Evolutionary conservation across 1,284 basidiomycete genomes (phyloP).

Genomic region (Ganoderma sinense): DNA sequence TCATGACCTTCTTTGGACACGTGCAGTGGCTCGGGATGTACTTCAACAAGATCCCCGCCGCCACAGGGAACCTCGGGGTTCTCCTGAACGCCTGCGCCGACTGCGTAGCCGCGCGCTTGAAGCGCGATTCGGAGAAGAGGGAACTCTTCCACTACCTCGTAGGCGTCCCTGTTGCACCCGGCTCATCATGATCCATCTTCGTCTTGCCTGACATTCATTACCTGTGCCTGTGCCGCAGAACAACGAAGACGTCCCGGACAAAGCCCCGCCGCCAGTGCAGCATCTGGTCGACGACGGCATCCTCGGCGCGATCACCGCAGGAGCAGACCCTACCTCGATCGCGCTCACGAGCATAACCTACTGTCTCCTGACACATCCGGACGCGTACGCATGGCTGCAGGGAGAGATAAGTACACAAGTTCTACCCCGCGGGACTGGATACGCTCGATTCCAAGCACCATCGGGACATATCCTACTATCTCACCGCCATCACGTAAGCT

Average conservation of each 20-base stretch:
- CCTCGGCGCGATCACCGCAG: slow-evolving; percentile 35
- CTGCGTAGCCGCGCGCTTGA: slow-evolving; percentile 13
- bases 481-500: slow-evolving; percentile 32
- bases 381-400: slow-evolving; percentile 31
- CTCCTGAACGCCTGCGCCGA: slow-evolving; percentile 14
- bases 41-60: slow-evolving; percentile 5
- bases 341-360: slow-evolving; percentile 34
- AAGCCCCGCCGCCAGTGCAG: slow-evolving; percentile 14
- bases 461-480: slow-evolving; percentile 39
- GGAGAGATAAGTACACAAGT: slow-evolving; percentile 40
- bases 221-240: too few species aligned
- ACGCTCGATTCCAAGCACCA: slow-evolving; percentile 32
- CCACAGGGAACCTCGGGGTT: slow-evolving; percentile 11
- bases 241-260: slow-evolving; percentile 29
- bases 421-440: slow-evolving; percentile 36
- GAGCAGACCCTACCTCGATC: slow-evolving; percentile 41
- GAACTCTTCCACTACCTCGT: slow-evolving; percentile 35
- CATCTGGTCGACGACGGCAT: slow-evolving; percentile 27
- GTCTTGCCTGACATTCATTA: too few species aligned
- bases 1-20: background rate
- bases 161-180: background rate
- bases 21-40: slow-evolving; percentile 2
- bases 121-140: slow-evolving; percentile 19
- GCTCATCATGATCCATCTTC: too few species aligned
- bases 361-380: slow-evolving; percentile 31